These are phyloP conservation scores for Camelina laxa DNA, from an alignment of 345 rosid species.

Conservation along the genomic window DNA sequence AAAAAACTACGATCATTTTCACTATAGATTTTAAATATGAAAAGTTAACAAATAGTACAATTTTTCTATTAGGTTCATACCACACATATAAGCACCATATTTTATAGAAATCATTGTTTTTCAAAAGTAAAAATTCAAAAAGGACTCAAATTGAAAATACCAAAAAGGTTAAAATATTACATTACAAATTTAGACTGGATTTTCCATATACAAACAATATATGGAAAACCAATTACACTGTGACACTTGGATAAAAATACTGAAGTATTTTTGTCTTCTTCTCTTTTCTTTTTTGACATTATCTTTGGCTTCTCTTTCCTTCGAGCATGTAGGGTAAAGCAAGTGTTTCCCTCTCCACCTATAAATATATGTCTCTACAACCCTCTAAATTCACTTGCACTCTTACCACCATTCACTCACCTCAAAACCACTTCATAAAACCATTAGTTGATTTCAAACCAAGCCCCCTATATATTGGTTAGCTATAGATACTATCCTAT, in stretches of 20 bases:
- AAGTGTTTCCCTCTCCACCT: conserved; percentile 4
- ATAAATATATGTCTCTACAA: conserved; percentile 13
- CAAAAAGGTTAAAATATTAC: conserved; percentile 11
- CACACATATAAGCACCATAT: background rate
- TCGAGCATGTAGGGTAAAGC: conserved; percentile 11
- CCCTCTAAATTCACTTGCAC: background rate
- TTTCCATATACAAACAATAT: background rate
- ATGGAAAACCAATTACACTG: background rate
- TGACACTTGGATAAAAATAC: background rate
- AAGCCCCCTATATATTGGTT: background rate
- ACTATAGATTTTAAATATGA: background rate
- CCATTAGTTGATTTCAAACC: conserved; percentile 23
- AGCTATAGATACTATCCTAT: background rate
- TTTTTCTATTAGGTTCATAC: background rate
- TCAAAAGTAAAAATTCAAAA: background rate
- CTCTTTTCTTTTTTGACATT: background rate
- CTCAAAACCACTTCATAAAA: conserved; percentile 23
- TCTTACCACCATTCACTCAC: conserved; percentile 9
- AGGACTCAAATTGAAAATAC: background rate
- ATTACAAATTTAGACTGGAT: background rate
- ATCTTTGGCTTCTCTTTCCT: background rate
- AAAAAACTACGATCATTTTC: background rate
- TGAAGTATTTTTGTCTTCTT: background rate
- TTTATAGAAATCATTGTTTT: background rate
- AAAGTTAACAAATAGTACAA: background rate